Evolutionary conservation across 1,139 yeast species (phyloP).

Genomic region (Kodamaea derodonti): DNA sequence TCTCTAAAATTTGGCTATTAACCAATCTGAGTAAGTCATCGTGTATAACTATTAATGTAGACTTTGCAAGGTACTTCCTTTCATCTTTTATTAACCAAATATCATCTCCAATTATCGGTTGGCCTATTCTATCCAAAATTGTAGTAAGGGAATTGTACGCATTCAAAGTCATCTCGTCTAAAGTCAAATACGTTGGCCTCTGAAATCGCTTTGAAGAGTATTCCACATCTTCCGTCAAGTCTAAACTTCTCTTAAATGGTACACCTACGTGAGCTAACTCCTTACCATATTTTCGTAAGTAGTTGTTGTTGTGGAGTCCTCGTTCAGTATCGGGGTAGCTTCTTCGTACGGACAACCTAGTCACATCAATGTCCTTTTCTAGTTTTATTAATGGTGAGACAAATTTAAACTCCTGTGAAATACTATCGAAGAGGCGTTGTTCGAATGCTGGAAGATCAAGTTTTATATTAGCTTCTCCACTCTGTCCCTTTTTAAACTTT

Average conservation of each 20-base stretch:
- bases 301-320: constrained; percentile 10
- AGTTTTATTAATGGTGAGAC: neutral
- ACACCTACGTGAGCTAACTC: constrained; percentile 3
- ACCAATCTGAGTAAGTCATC: constrained; percentile 8
- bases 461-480: neutral
- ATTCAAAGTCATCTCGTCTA: constrained; percentile 5
- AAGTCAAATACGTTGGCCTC: constrained; percentile 8
- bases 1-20: constrained; percentile 3
- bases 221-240: too few relatives aligned
- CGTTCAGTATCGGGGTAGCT: constrained; percentile 8
- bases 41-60: constrained; percentile 2
- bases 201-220: constrained; percentile 9
- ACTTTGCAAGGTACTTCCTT: constrained; percentile 4
- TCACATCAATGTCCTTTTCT: constrained; percentile 1
- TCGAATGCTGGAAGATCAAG: constrained; percentile 8
- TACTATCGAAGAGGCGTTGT: constrained; percentile 4
- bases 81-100: constrained; percentile 7
- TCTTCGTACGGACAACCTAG: constrained; percentile 14
- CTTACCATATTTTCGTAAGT: constrained; percentile 9
- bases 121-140: constrained; percentile 4
- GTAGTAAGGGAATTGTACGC: constrained; percentile 2
- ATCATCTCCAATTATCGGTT: constrained; percentile 3
- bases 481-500: neutral
- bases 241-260: too few relatives aligned
- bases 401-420: neutral